These are phyloP conservation scores for Aspergillus piperis DNA, from an alignment of 2,329 filamentous ascomycete species.

Conservation along the genomic window DNA sequence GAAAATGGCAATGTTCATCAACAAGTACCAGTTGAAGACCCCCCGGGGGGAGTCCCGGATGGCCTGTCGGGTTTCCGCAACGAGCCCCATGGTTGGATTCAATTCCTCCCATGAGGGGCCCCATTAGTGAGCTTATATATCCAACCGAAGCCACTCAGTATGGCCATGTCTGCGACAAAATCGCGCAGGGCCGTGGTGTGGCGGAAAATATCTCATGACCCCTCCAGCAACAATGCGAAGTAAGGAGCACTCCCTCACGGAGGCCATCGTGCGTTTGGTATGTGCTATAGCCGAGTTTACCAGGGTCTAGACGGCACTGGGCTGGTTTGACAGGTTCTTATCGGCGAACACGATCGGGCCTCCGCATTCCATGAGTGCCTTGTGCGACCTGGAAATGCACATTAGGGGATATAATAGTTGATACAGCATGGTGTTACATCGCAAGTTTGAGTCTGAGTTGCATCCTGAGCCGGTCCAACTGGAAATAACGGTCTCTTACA, in stretches of 20 bases:
- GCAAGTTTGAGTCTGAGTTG: too few species aligned
- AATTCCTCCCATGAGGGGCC: neutral
- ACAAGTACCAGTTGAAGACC: slow-evolving; percentile 25
- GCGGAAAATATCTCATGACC: neutral
- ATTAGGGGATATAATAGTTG: neutral
- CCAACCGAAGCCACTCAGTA: neutral
- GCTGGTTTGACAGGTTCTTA: neutral
- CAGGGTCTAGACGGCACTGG: neutral
- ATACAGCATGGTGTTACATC: neutral
- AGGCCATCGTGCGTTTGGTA: neutral
- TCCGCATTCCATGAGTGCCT: neutral
- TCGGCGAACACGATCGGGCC: neutral
- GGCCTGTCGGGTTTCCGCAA: slow-evolving; percentile 21
- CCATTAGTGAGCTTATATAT: neutral
- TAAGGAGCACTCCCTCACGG: neutral
- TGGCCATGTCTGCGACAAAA: neutral
- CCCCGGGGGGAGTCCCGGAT: slow-evolving; percentile 21
- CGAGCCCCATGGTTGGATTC: slow-evolving; percentile 20
- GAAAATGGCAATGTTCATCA: slow-evolving; percentile 24
- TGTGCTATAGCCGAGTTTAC: neutral
- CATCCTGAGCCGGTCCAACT: too few species aligned
- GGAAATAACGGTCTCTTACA: too few species aligned
- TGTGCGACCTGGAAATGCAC: neutral
- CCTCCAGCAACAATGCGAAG: neutral
- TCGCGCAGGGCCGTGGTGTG: neutral